Percentiles rank a stretch among this genome's conserved stretches.
These are phyloP conservation scores for Malassezia sympodialis DNA, from an alignment of 1,284 basidiomycete genomes.

Conservation along the genomic window DNA sequence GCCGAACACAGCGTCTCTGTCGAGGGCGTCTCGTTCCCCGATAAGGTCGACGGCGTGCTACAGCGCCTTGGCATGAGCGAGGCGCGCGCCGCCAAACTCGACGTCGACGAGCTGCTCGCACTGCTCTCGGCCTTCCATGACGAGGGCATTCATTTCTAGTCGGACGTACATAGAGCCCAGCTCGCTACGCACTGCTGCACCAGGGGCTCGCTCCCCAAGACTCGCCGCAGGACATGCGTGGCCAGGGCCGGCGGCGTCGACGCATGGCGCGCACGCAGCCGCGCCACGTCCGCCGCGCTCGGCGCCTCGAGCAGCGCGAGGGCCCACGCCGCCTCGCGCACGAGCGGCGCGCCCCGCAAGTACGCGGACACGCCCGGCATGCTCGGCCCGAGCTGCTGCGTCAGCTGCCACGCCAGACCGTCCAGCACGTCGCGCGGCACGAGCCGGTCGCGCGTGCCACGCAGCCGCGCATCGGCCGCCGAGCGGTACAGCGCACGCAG, in stretches of 20 bases:
- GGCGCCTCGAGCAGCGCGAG: conserved; percentile 2
- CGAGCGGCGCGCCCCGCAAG: background rate
- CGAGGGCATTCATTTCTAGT: conserved; percentile 65
- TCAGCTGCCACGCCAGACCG: background rate
- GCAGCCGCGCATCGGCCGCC: background rate
- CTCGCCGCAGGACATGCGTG: conserved; percentile 1
- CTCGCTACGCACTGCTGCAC: background rate
- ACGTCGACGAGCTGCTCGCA: conserved; percentile 69
- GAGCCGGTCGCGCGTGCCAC: conserved; percentile 9
- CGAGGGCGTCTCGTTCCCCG: conserved; percentile 25
- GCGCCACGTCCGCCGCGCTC: background rate
- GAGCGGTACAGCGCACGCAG: conserved; percentile 1
- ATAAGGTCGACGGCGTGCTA: conserved; percentile 66
- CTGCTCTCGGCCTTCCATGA: conserved; percentile 70
- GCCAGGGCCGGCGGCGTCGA: background rate
- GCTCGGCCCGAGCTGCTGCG: background rate
- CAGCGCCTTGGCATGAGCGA: conserved; percentile 60
- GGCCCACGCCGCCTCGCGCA: background rate
- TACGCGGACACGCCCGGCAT: background rate
- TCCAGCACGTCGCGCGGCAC: conserved; percentile 5
- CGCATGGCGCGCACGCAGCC: background rate
- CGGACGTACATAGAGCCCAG: background rate
- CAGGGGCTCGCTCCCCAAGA: background rate
- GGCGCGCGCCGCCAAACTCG: conserved; percentile 69
- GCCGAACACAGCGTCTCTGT: conserved; percentile 55